phyloP scores from a whole-genome alignment of 1,284 basidiomycete species.

The Apiotrichum akiyoshidainum region DNA sequence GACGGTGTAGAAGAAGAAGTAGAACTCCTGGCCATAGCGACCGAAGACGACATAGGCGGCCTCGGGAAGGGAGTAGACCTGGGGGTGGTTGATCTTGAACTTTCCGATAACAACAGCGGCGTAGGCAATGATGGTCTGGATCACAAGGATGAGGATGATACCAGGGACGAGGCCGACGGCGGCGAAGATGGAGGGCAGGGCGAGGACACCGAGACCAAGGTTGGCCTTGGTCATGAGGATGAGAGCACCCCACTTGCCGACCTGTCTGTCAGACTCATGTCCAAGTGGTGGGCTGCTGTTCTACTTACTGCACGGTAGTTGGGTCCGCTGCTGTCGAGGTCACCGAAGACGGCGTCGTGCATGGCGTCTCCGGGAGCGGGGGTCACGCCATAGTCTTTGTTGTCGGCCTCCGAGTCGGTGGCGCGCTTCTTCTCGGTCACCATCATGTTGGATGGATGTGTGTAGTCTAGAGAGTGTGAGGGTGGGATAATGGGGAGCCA shows the following conservation, averaged over 20 bases:
- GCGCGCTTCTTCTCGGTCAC: not conserved
- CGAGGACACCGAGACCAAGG: slow-evolving; percentile 41
- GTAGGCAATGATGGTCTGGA: slow-evolving; percentile 37
- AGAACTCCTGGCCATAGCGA: slow-evolving; percentile 9
- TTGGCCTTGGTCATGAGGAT: slow-evolving; percentile 36
- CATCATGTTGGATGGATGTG: not conserved
- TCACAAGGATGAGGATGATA: slow-evolving; percentile 30
- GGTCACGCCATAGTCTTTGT: not conserved
- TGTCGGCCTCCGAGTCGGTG: not conserved
- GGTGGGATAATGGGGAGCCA: not conserved
- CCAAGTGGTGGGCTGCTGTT: not conserved
- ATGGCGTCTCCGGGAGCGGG: not conserved
- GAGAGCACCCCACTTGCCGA: slow-evolving; percentile 21
- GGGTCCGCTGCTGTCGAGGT: slow-evolving; percentile 23
- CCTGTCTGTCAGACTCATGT: not conserved
- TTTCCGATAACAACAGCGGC: slow-evolving; percentile 18
- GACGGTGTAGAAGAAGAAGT: slow-evolving; percentile 12
- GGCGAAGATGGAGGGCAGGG: slow-evolving; percentile 36
- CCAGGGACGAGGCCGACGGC: slow-evolving; percentile 39
- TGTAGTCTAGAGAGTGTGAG: not conserved
- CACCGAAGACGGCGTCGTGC: slow-evolving; percentile 31
- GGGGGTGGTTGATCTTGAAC: slow-evolving; percentile 31
- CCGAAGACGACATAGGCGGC: slow-evolving; percentile 34
- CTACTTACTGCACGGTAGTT: slow-evolving; percentile 29
- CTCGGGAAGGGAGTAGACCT: slow-evolving; percentile 30